phyloP scores from a whole-genome alignment of 495 filamentous ascomycete species.

The Letharia columbiana region DNA sequence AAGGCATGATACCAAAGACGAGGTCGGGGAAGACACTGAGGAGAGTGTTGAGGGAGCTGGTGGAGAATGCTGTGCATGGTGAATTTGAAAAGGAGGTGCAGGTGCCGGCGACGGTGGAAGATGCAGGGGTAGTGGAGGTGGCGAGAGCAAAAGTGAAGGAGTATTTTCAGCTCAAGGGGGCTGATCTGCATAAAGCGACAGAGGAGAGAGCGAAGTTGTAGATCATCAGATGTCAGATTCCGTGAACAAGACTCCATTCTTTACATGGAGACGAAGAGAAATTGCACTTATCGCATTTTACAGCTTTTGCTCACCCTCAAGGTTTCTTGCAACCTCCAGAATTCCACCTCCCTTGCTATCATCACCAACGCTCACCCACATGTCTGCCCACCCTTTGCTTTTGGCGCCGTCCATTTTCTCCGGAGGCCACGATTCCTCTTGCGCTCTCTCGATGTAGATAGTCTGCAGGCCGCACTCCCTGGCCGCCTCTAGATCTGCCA shows the following conservation, averaged over 20 bases:
- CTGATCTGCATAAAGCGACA: conserved; percentile 18
- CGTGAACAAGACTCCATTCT: background rate
- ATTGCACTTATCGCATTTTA: background rate
- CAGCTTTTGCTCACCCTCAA: background rate
- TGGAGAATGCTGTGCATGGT: conserved; percentile 54
- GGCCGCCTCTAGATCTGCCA: conserved; percentile 59
- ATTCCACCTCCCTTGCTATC: conserved; percentile 10
- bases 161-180: conserved; percentile 45
- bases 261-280: background rate
- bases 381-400: conserved; percentile 52
- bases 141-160: conserved; percentile 46
- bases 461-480: conserved; percentile 54
- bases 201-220: conserved; percentile 25
- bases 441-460: conserved; percentile 62
- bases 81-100: conserved; percentile 44
- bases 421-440: conserved; percentile 53
- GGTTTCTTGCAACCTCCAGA: conserved; percentile 7
- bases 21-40: conserved; percentile 80
- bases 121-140: conserved; percentile 47
- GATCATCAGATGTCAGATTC: background rate
- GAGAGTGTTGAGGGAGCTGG: conserved; percentile 67
- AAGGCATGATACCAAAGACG: conserved; percentile 89
- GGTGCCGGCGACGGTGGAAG: conserved; percentile 55
- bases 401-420: conserved; percentile 45
- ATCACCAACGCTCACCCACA: conserved; percentile 38